These are phyloP conservation scores for Akebia trifoliata DNA, from an alignment of 164 flowering plant species.

Conservation along the genomic window DNA sequence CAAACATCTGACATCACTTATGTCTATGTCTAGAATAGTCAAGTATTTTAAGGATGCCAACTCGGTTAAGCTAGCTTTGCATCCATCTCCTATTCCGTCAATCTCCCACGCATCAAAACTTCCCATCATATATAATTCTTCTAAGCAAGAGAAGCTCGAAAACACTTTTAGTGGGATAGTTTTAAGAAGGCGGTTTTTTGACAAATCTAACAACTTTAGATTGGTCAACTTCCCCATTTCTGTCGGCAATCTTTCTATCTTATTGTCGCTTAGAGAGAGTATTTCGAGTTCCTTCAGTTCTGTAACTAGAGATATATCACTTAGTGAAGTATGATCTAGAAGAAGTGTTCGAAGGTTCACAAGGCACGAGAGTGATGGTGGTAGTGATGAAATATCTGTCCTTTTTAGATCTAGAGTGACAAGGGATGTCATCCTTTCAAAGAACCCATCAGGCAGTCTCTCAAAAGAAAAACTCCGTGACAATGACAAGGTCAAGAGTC, in stretches of 20 bases:
- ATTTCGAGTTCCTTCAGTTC: not conserved
- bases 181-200: no score
- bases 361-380: constrained; percentile 5
- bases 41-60: no score
- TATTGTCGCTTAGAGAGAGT: not conserved
- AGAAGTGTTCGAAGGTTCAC: not conserved
- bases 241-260: not conserved
- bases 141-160: no score
- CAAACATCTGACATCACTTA: no score
- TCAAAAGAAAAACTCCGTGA: not conserved
- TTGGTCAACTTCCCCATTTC: no score
- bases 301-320: not conserved
- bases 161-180: no score
- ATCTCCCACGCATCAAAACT: no score
- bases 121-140: no score
- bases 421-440: not conserved
- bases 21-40: no score
- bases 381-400: not conserved
- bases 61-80: no score
- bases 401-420: not conserved
- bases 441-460: not conserved
- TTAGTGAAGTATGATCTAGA: not conserved
- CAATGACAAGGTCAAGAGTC: constrained; percentile 7
- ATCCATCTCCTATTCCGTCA: no score
- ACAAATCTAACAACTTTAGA: no score